Conservation (phyloP, 768 basidiomycete species). For the Termitomyces bulborhizus region DNA sequence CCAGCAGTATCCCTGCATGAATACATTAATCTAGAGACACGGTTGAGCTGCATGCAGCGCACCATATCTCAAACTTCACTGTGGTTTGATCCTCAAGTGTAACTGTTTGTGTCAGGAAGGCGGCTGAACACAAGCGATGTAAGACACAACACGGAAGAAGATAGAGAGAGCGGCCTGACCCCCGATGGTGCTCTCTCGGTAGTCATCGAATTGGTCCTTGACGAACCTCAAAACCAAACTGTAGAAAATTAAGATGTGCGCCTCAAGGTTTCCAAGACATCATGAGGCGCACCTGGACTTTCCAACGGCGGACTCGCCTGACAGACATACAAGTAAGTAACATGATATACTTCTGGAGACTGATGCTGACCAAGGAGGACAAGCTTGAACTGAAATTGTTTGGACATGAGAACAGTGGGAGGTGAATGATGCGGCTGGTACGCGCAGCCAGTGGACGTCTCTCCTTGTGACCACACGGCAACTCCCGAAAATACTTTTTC, state of each 20-base stretch:
- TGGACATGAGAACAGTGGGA: slow-evolving; percentile 61
- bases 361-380: slow-evolving; percentile 77
- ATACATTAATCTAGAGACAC: slow-evolving; percentile 3
- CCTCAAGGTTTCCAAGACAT: slow-evolving; percentile 17
- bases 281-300: slow-evolving; percentile 71
- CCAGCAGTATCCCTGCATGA: slow-evolving; percentile 84
- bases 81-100: slow-evolving; percentile 82
- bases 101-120: slow-evolving; percentile 98
- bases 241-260: slow-evolving; percentile 21
- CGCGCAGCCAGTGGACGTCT: slow-evolving; percentile 12
- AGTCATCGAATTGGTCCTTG: slow-evolving; percentile 94
- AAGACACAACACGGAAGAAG: slow-evolving; percentile 1
- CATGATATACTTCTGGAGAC: not conserved
- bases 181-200: slow-evolving; percentile 91
- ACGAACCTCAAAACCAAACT: slow-evolving; percentile 95
- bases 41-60: slow-evolving; percentile 16
- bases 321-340: slow-evolving; percentile 10
- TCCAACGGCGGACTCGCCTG: slow-evolving; percentile 96
- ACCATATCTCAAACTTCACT: slow-evolving; percentile 99
- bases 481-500: slow-evolving; percentile 23
- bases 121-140: slow-evolving; percentile 46
- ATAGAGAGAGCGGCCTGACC: slow-evolving; percentile 34
- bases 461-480: slow-evolving; percentile 25
- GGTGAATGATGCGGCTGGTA: slow-evolving; percentile 14
- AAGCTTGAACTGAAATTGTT: slow-evolving; percentile 93